Base-by-base conservation (phyloP, 169 alveolate species). In the Cyclospora cayetanensis region DNA sequence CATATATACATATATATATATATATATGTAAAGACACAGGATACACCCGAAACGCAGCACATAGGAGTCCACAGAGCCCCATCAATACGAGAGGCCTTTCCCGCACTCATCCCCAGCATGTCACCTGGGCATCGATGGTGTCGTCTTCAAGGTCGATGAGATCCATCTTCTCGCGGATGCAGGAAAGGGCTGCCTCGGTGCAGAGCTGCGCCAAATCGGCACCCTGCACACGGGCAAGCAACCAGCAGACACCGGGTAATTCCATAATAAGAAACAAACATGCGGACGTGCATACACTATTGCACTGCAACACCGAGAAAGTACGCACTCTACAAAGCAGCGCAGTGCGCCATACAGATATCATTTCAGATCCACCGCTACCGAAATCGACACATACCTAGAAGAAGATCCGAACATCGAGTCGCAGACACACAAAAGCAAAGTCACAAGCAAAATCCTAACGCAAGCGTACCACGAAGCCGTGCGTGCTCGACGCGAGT, bases 161-260 rank as follows among this genome's bases (percentile, higher is more conserved):
- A 93, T 99, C 99, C 99, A 99, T 98, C 97, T 98, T 99, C 95
- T 99, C 99, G 90, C 99, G 97, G 66, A 99, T 99, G 95, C 99
- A 99, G 52, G 98, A 96, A 77, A 98, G 95, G 25, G 99, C 99
- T 2, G 99, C 98, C 93, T 99, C 99, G 0, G 99, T 98, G 95
- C 99, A 99, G 53, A 98, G 96, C 92, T 98, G 99, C 12, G 99
- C 99, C 91, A 98, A 92, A 91, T 98, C 99, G 27, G 99, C 99
- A 37, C 99, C 99, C 94, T 85, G 88, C 70, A 35, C 70, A 34
- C 42, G 22, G 52, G 65, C 90, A 80, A 20, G 9, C 37, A 20
- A 31, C 4, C 15, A 25, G 34, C 31, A 63, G 35, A 50, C 60
- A 50, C 60, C 18, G 60, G 9, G 18, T 50, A 50, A 11, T 9